Conservation (phyloP, 306 rosid genomes). For the Casuarina cunninghamiana region DNA sequence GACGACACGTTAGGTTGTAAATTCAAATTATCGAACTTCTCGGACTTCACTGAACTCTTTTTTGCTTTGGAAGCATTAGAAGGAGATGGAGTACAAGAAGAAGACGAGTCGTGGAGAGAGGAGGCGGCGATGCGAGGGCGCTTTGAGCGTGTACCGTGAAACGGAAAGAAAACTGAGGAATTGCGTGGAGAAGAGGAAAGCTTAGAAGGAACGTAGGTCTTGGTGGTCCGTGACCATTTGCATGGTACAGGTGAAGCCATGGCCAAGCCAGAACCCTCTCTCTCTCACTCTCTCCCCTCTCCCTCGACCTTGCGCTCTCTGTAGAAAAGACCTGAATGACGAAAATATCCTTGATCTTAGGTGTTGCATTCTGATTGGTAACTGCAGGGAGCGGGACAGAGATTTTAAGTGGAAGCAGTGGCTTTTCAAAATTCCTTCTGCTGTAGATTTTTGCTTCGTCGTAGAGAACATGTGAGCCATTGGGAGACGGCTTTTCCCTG, state of each 20-base stretch:
- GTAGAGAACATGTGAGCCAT: no score
- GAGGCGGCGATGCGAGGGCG: slow-evolving; percentile 30
- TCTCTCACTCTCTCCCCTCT: background rate
- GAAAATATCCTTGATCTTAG: background rate
- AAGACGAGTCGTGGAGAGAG: slow-evolving; percentile 24
- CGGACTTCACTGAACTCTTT: slow-evolving; percentile 14
- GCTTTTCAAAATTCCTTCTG: no score
- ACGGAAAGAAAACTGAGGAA: slow-evolving; percentile 15
- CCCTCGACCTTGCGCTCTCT: background rate
- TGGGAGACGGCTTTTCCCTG: no score
- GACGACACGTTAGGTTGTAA: slow-evolving; percentile 16
- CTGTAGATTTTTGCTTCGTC: no score
- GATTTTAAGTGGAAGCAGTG: no score
- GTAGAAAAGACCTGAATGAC: background rate
- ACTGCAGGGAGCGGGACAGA: no score
- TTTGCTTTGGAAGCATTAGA: slow-evolving; percentile 21
- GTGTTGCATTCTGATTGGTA: background rate
- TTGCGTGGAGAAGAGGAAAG: slow-evolving; percentile 18
- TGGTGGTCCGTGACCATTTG: slow-evolving; percentile 18
- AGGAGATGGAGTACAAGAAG: slow-evolving; percentile 22
- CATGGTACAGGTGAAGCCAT: slow-evolving; percentile 42
- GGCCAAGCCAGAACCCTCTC: background rate
- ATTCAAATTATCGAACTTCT: slow-evolving; percentile 12
- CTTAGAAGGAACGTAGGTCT: slow-evolving; percentile 7
- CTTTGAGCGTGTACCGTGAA: slow-evolving; percentile 15